Evolutionary conservation across 2,329 filamentous ascomycete genomes (phyloP), one percentile per base, ranked within the genome.

Genomic region (Periconia sp.): DNA sequence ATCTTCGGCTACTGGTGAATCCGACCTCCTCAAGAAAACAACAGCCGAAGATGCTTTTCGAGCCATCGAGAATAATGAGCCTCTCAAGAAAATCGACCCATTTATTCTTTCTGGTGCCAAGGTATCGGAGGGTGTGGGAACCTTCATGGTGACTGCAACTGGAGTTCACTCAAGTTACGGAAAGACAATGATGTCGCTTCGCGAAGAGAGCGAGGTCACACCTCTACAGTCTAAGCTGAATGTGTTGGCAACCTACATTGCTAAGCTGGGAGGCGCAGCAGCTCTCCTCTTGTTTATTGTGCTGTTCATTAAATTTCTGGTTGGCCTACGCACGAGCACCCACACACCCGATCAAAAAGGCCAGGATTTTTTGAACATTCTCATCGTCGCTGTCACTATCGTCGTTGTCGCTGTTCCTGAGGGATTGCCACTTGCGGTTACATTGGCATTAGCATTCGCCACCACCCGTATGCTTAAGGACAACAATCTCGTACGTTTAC

Each of bases 41-140:
- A 70, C 82, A 2, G 86, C 81, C 2, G 82, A 85, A 27, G 86
- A 89, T 20, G 89, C 90, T 18, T 86, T 82, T 68, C 80, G 80
- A 33, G 80, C 84, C 3, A 86, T 89, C 58, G 81, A 87, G 57
- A 85, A 83, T 45, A 79, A 84, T 54, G 79, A 86, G 49, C 79
- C 79, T 15, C 74, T 87, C 33, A 80, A 81, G 76, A 91, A 91
- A 64, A 76, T 88, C 56, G 90, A 92, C 62, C 90, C 90, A 0
- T 93, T 93, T 71, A 91, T 97, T 64, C 90, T 96, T 61, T 96
- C 92, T 30, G 92, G 90, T 44, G 87, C 87, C 2, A 91, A 91
- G 61, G 85, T 93, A 11, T 85, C 85, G 0, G 88, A 91, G 64
- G 90, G 90, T 50, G 81, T 91, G 8, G 90, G 90, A 10, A 85